A percentile compares a stretch with the other conserved stretches of the same genome.
These are phyloP conservation scores for Stromatinia cepivora DNA, from an alignment of 2,329 filamentous ascomycete genomes.

Conservation along the genomic window DNA sequence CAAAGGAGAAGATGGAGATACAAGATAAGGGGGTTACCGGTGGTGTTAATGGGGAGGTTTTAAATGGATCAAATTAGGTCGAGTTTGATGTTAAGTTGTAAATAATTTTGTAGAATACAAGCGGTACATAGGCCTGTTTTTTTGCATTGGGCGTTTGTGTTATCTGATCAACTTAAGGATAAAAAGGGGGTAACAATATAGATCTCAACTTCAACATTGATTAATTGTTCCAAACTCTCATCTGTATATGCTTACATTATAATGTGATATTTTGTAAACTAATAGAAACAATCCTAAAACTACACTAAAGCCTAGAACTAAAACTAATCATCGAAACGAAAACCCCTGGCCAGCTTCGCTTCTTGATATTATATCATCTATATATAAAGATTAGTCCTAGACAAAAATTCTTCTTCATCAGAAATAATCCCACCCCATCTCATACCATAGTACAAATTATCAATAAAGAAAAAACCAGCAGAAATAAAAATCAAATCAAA, in stretches of 20 bases:
- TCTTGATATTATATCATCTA: too few relatives aligned
- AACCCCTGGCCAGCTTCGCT: not conserved
- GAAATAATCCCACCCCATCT: too few relatives aligned
- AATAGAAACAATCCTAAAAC: too few relatives aligned
- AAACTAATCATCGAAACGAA: not conserved
- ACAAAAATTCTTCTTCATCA: too few relatives aligned
- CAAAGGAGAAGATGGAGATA: constrained; percentile 25
- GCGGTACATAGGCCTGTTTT: not conserved
- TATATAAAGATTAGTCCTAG: too few relatives aligned
- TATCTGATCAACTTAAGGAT: not conserved
- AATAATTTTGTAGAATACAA: constrained; percentile 10
- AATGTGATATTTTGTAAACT: not conserved
- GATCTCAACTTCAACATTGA: not conserved
- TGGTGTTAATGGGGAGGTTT: not conserved
- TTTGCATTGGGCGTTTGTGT: not conserved
- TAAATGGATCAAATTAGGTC: constrained; percentile 3
- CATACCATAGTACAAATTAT: too few relatives aligned
- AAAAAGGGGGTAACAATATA: not conserved
- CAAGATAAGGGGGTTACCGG: constrained; percentile 26
- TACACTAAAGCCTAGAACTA: not conserved
- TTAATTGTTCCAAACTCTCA: not conserved
- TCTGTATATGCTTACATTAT: not conserved
- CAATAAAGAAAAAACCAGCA: too few relatives aligned
- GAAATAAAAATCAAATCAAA: too few relatives aligned
- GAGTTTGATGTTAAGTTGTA: not conserved